Base-by-base conservation (phyloP, 345 rosid genomes). In the Draba incana region DNA sequence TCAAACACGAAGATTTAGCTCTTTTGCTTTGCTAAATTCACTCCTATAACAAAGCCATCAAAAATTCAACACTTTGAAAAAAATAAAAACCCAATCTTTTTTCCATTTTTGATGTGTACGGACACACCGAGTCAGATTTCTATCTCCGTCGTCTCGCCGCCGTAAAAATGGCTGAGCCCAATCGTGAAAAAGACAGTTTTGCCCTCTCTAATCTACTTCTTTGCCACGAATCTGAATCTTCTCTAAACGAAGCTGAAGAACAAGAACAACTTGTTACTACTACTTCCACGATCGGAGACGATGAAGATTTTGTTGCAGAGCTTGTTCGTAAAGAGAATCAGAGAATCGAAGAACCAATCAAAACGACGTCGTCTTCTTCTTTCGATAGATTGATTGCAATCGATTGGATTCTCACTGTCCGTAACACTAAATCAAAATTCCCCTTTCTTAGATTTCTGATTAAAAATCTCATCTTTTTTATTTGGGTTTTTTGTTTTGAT, bases 331-430 rank as follows among this genome's bases (percentile, higher is more conserved):
- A 59, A 71, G 92, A 84, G 73, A 77, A 44, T 6, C 69, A 5
- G 0, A 37, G 64, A 37, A 69, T 71, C 37, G 79, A 45, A 25
- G 55, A 66, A 75, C n/a, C 66, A 35, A 28, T n/a, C 15, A 55
- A 68, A 75, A 53, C 59, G 65, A 57, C 46, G 24, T 56, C 50
- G 52, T 75, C 80, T 28, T 52, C 49, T 48, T 75, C 79, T 28
- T 38, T 43, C 33, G 85, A 87, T 35, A 85, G 96, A 30, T 66
- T 84, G 79, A 67, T 82, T 71, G 93, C 94, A 2, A 77, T 92
- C 78, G 80, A 83, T 37, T 89, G 98, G 98, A 87, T 89, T 69
- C 72, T 87, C 79, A 81, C 82, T 74, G 98, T 92, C 38, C 25
- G 81, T 80, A 55, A 42, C 20, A 31, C 42, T 3, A 20, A 12